Evolutionary conservation across 345 rosid species (phyloP).

Genomic region (Gossypium mustelinum): DNA sequence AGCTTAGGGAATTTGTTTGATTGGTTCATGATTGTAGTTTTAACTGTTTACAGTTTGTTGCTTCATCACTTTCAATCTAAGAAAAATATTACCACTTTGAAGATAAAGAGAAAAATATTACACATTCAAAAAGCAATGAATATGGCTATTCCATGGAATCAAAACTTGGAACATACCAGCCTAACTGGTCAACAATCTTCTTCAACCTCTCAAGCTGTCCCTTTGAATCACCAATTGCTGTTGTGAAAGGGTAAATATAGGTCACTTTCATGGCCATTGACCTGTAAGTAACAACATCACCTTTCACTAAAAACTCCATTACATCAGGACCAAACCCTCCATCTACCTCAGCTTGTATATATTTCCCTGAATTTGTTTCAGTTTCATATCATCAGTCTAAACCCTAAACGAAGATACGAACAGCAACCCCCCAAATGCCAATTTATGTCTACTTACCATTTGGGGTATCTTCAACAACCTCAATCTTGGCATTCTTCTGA

Average conservation of each 20-base stretch:
- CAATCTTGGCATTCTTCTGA: constrained; percentile 62
- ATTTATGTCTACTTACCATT: constrained; percentile 39
- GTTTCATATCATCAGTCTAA: background rate
- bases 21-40: background rate
- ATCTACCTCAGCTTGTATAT: constrained; percentile 68
- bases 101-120: no score
- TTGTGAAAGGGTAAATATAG: constrained; percentile 84
- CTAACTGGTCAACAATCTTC: constrained; percentile 55
- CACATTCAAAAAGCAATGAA: no score
- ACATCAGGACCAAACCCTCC: constrained; percentile 76
- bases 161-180: constrained; percentile 82
- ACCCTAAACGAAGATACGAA: background rate
- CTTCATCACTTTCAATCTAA: constrained; percentile 24
- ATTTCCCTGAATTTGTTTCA: constrained; percentile 43
- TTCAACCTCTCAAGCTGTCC: constrained; percentile 80
- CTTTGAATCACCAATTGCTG: constrained; percentile 83
- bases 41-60: constrained; percentile 19
- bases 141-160: constrained; percentile 61
- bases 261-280: constrained; percentile 76
- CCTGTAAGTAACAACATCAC: constrained; percentile 74
- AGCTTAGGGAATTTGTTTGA: background rate
- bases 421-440: background rate
- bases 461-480: constrained; percentile 59
- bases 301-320: constrained; percentile 72
- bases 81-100: no score